phyloP scores from a whole-genome alignment of 805 yeast species.

The Yarrowia sp. region DNA sequence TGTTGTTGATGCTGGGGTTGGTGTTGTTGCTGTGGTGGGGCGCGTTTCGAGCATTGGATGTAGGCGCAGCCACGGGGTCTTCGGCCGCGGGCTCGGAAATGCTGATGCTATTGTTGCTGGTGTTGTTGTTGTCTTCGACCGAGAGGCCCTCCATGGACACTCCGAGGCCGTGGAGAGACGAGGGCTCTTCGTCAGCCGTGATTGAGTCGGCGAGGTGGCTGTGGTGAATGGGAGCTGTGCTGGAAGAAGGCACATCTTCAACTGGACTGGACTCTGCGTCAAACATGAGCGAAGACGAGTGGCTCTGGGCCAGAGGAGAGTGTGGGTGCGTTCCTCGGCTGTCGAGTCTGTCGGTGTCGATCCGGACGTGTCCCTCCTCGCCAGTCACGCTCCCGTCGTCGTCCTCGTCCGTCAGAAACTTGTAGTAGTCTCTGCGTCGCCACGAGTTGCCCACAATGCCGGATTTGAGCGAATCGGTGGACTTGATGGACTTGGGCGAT shows the following conservation, averaged over 20 bases:
- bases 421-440: constrained; percentile 6
- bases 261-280: background rate
- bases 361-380: background rate
- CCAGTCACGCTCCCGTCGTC: background rate
- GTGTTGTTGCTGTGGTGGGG: background rate
- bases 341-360: background rate
- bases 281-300: constrained; percentile 11
- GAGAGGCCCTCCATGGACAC: constrained; percentile 2
- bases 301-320: constrained; percentile 2
- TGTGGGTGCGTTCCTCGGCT: constrained; percentile 7
- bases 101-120: background rate
- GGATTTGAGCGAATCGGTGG: background rate
- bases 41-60: background rate
- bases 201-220: background rate
- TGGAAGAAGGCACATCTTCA: background rate
- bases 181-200: background rate
- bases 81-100: background rate
- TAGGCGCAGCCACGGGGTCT: too few species aligned
- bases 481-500: constrained; percentile 22
- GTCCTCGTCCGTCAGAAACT: constrained; percentile 12
- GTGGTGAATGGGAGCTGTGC: constrained; percentile 4
- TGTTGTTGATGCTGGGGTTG: background rate
- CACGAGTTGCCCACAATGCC: constrained; percentile 6
- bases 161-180: background rate
- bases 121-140: background rate